A percentile compares a stretch with the other conserved stretches of the same genome.
Conservation (phyloP, 2,329 filamentous ascomycete species). For the Penicillium sp. region DNA sequence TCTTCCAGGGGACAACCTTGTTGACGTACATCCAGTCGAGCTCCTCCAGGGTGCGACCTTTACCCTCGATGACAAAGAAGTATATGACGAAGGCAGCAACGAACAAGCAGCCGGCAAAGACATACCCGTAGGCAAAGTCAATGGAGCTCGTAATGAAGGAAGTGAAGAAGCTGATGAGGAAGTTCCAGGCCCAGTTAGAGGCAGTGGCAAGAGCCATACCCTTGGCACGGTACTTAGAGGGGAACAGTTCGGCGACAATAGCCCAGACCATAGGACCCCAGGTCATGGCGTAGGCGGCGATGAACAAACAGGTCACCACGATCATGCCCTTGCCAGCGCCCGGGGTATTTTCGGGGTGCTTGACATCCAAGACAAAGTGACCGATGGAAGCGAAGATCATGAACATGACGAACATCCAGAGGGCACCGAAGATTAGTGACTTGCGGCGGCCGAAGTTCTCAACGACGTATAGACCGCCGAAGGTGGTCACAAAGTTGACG, state of each 20-base stretch:
- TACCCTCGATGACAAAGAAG: conserved; percentile 73
- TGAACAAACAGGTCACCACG: conserved; percentile 69
- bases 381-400: conserved; percentile 62
- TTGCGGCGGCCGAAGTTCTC: conserved; percentile 66
- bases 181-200: conserved; percentile 74
- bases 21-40: conserved; percentile 72
- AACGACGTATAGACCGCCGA: conserved; percentile 66
- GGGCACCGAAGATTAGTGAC: conserved; percentile 63
- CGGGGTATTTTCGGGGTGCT: conserved; percentile 44
- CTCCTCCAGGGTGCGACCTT: conserved; percentile 68
- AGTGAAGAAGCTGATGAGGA: conserved; percentile 71
- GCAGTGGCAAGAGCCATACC: conserved; percentile 76
- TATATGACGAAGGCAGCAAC: conserved; percentile 61
- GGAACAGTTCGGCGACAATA: conserved; percentile 46
- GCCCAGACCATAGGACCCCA: conserved; percentile 63
- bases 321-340: conserved; percentile 65
- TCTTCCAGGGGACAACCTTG: conserved; percentile 59
- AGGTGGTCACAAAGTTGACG: conserved; percentile 66
- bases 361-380: conserved; percentile 40
- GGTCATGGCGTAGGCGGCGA: conserved; percentile 64
- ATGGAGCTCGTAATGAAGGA: conserved; percentile 71
- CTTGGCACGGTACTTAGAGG: conserved; percentile 60
- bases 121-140: conserved; percentile 70
- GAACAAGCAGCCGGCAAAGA: conserved; percentile 71
- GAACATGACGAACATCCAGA: conserved; percentile 66